These are phyloP conservation scores for Ogataea dorogensis DNA, from an alignment of 805 yeast species.

Conservation along the genomic window DNA sequence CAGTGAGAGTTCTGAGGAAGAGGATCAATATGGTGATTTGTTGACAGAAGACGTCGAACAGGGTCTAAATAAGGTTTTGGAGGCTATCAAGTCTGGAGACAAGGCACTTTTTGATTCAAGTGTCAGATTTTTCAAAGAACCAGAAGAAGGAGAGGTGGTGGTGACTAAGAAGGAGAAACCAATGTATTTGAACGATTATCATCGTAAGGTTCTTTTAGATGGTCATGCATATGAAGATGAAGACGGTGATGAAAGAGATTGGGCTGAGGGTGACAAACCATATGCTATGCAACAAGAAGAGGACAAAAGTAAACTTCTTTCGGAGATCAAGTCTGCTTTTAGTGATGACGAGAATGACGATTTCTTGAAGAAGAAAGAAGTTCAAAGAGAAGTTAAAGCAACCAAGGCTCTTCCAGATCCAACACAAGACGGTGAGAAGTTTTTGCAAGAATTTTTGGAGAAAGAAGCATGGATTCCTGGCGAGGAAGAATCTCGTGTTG, in stretches of 20 bases:
- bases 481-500: slow-evolving; percentile 49
- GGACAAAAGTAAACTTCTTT: slow-evolving; percentile 68
- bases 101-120: slow-evolving; percentile 62
- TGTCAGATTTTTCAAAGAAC: slow-evolving; percentile 67
- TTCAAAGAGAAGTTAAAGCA: slow-evolving; percentile 5
- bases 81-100: slow-evolving; percentile 69
- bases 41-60: slow-evolving; percentile 82
- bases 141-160: slow-evolving; percentile 41
- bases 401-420: slow-evolving; percentile 62
- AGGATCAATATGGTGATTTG: slow-evolving; percentile 89
- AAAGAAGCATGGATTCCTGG: slow-evolving; percentile 89
- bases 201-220: slow-evolving; percentile 74
- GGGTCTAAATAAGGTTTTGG: slow-evolving; percentile 70
- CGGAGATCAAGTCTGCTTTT: slow-evolving; percentile 74
- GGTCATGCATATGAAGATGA: slow-evolving; percentile 60
- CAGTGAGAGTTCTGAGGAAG: slow-evolving; percentile 55
- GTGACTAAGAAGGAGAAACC: slow-evolving; percentile 60
- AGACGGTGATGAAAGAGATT: slow-evolving; percentile 46
- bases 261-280: slow-evolving; percentile 58
- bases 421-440: slow-evolving; percentile 57
- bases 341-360: slow-evolving; percentile 44
- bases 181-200: slow-evolving; percentile 87
- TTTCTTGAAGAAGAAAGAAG: slow-evolving; percentile 59
- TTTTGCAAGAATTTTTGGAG: slow-evolving; percentile 68
- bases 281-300: slow-evolving; percentile 73